Percentiles rank a stretch among this genome's conserved stretches.
These are phyloP conservation scores for Neurospora sp. DNA, from an alignment of 495 filamentous ascomycete species.

Conservation along the genomic window DNA sequence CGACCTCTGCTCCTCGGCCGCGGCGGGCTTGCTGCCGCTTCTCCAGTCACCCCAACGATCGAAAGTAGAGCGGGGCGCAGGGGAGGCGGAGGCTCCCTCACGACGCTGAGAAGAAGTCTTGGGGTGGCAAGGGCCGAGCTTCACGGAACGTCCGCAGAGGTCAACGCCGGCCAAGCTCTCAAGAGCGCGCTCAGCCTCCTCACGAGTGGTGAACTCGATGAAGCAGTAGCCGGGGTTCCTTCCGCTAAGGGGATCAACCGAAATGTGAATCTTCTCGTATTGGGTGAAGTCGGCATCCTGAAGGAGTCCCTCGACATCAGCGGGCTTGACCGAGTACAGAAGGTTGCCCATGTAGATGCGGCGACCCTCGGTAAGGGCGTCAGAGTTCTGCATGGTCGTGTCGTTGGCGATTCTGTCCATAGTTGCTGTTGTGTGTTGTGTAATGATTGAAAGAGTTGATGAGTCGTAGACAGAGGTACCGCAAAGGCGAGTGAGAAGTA, in stretches of 20 bases:
- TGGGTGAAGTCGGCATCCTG: slow-evolving; percentile 29
- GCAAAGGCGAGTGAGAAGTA: not conserved
- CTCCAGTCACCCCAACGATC: slow-evolving; percentile 33
- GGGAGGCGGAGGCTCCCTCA: not conserved
- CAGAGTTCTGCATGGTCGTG: slow-evolving; percentile 6
- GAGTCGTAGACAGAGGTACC: not conserved
- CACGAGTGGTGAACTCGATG: slow-evolving; percentile 47
- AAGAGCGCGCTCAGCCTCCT: slow-evolving; percentile 50
- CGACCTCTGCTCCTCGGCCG: slow-evolving; percentile 13
- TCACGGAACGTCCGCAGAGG: slow-evolving; percentile 46
- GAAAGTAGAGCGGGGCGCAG: slow-evolving; percentile 13
- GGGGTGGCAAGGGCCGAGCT: slow-evolving; percentile 50
- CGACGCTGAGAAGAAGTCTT: slow-evolving; percentile 11
- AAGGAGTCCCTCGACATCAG: slow-evolving; percentile 52
- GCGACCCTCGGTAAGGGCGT: slow-evolving; percentile 39
- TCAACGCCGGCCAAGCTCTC: slow-evolving; percentile 39
- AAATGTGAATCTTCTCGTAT: slow-evolving; percentile 53
- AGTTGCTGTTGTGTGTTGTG: not conserved
- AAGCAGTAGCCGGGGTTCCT: slow-evolving; percentile 66
- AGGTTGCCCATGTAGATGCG: slow-evolving; percentile 61
- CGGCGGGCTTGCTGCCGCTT: slow-evolving; percentile 8
- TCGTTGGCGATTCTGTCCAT: not conserved
- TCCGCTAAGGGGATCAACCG: slow-evolving; percentile 55
- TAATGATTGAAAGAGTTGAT: not conserved
- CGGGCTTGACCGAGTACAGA: slow-evolving; percentile 50